Conservation (phyloP, 192 early-diverging fungal genomes). For the Podila minutissima region DNA sequence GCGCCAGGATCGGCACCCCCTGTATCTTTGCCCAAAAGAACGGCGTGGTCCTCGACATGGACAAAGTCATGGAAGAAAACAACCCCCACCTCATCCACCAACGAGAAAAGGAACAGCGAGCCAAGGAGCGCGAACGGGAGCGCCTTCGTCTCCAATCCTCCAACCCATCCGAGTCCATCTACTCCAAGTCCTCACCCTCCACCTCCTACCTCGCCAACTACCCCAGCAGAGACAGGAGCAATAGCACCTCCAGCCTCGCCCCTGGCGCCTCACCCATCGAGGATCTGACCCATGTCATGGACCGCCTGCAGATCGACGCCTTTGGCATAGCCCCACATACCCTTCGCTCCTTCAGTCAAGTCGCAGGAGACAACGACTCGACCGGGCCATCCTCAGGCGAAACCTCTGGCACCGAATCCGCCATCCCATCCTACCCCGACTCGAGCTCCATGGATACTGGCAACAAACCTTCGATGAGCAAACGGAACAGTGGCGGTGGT, state of each 20-base stretch:
- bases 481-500: conserved; percentile 23
- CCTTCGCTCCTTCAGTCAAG: conserved; percentile 48
- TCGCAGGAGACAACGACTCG: conserved; percentile 50
- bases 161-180: conserved; percentile 14
- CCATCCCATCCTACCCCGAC: background rate
- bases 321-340: conserved; percentile 53
- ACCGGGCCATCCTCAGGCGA: conserved; percentile 21
- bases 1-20: conserved; percentile 39
- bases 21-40: conserved; percentile 53
- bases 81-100: conserved; percentile 49
- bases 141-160: conserved; percentile 6
- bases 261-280: conserved; percentile 14
- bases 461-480: conserved; percentile 3
- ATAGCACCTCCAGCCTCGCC: conserved; percentile 21
- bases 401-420: conserved; percentile 16
- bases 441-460: background rate
- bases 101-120: conserved; percentile 42
- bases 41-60: conserved; percentile 48
- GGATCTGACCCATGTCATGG: conserved; percentile 39
- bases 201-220: conserved; percentile 17
- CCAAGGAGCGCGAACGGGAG: conserved; percentile 28
- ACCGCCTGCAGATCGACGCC: conserved; percentile 49
- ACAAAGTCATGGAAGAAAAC: conserved; percentile 53
- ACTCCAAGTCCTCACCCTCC: conserved; percentile 28
- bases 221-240: conserved; percentile 23